Conservation (phyloP, 2,329 filamentous ascomycete genomes). For the Calcarisporium arbuscula region DNA sequence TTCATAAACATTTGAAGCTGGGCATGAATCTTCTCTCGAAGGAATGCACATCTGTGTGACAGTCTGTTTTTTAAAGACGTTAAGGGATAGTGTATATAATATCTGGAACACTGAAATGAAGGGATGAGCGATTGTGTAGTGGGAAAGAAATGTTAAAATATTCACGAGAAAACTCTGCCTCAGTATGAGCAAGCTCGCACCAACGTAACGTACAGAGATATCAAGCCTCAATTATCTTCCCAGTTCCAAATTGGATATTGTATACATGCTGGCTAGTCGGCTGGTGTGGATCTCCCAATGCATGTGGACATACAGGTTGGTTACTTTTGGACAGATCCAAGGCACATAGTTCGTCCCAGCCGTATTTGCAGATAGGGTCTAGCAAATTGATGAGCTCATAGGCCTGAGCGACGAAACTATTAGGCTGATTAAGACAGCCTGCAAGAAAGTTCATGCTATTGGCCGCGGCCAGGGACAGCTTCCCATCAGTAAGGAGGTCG, state of each 20-base stretch:
- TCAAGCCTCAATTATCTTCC: slow-evolving; percentile 24
- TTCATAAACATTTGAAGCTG: too few species aligned
- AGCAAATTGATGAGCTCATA: slow-evolving; percentile 47
- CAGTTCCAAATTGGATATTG: slow-evolving; percentile 47
- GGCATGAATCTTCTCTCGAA: too few species aligned
- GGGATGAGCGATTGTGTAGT: too few species aligned
- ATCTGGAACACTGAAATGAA: too few species aligned
- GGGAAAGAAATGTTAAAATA: too few species aligned
- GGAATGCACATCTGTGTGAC: too few species aligned
- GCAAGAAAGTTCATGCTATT: slow-evolving; percentile 52
- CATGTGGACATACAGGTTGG: slow-evolving; percentile 44
- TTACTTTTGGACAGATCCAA: slow-evolving; percentile 42
- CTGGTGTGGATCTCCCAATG: slow-evolving; percentile 27
- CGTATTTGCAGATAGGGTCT: slow-evolving; percentile 43
- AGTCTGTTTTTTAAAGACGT: too few species aligned
- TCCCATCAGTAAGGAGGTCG: slow-evolving; percentile 41
- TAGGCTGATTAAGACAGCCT: slow-evolving; percentile 36
- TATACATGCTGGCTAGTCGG: slow-evolving; percentile 32
- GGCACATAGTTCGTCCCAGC: slow-evolving; percentile 44
- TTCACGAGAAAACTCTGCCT: too few species aligned
- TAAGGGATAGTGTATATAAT: too few species aligned
- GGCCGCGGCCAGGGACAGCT: slow-evolving; percentile 47
- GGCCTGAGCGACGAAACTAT: slow-evolving; percentile 48
- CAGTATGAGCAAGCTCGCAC: too few species aligned
- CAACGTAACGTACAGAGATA: too few species aligned